Evolutionary conservation across 2,329 filamentous ascomycete genomes (phyloP), one percentile per base, ranked within the genome.

Genomic region (Fusarium sp.): DNA sequence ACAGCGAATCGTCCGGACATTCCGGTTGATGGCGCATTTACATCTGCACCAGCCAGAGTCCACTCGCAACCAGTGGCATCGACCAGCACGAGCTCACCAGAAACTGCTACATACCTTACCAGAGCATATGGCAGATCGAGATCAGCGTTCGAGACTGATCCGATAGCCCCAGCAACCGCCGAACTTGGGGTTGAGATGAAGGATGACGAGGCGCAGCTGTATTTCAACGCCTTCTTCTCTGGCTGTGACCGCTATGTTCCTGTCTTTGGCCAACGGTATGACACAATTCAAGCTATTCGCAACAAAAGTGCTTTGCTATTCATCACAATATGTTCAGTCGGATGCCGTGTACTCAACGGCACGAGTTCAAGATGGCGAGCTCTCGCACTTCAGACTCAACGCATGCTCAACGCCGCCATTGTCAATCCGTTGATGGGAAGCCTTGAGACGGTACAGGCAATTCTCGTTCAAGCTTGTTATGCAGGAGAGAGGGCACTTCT

Each of bases 351-450:
- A 5, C n/a, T 68, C 0, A 46, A 68, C 3, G 65, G 65, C 12
- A 68, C 65, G 0, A 56, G 42, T 1, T 18, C 49, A 0, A 55
- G 57, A 36, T 68, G 64, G 56, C 57, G 65, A 9, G 50, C 57
- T 10, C 49, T 68, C 0, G 57, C 64, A 1, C 31, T 68, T 3
- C 31, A 52, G 1, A 68, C 64, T 0, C 65, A 68, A 38, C 65
- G 65, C 8, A 52, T 68, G 65, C 45, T 68, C 7, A 68, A 68
- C 5, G 65, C 57, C 2, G 65, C 65, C 2, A 68, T 68, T 4
- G 65, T 35, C 7, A 68, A 68, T 11, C 57, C 64, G 0, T 38
- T 20, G 0, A 56, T 54, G 7, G 65, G 65, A 12, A 63, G 46
- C 3, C 64, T 68, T 2, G 65, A 68, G 29, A 68, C 64, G 3